Conservation (phyloP, 768 basidiomycete species). For the Lactarius evosmus region DNA sequence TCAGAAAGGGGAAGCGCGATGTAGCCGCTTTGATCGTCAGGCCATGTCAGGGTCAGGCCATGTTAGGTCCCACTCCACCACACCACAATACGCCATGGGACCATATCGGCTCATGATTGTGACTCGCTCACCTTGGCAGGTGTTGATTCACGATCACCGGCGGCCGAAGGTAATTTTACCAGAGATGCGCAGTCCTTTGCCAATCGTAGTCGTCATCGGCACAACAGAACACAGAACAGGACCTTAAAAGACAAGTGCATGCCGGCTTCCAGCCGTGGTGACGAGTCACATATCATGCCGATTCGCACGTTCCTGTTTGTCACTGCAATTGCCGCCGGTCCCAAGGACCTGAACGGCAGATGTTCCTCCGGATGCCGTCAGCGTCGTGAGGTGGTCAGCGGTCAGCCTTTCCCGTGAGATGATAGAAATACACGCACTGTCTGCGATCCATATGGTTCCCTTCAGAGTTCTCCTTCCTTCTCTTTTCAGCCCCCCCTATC, state of each 20-base stretch:
- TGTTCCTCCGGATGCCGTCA: neutral
- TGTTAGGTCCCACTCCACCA: too few species aligned
- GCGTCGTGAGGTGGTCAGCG: neutral
- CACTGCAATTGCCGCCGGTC: neutral
- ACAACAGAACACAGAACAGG: too few species aligned
- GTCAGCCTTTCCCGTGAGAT: neutral
- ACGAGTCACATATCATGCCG: neutral
- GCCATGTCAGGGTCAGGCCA: too few species aligned
- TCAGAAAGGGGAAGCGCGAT: neutral
- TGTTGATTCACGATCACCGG: neutral
- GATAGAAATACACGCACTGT: neutral
- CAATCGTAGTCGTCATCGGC: neutral
- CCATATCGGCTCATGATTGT: neutral
- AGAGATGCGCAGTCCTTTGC: neutral
- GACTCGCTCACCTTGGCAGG: neutral
- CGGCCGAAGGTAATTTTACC: neutral
- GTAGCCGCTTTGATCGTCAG: neutral
- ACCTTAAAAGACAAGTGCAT: neutral
- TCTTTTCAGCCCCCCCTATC: neutral
- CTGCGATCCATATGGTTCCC: neutral
- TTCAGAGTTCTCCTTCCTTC: neutral
- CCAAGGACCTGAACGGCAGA: neutral
- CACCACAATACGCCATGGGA: too few species aligned
- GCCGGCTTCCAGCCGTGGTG: neutral
- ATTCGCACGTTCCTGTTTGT: neutral